Evolutionary conservation across 345 rosid genomes (phyloP), one percentile per base, ranked within the genome.

Genomic region (Dimocarpus longan): DNA sequence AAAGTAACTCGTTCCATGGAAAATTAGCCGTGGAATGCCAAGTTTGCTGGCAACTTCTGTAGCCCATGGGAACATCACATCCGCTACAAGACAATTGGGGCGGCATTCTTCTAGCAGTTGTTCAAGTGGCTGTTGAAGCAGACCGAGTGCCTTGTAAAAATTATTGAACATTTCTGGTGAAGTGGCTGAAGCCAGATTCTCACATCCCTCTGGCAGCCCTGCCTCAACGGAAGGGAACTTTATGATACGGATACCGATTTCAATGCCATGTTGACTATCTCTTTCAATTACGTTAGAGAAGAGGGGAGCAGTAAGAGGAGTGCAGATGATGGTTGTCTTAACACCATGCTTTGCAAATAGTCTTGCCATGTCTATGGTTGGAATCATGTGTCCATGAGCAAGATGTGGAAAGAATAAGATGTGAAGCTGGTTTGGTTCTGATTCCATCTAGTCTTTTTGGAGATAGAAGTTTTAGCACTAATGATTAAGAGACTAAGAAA

Each of bases 151-250:
- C 39, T 48, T 68, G 5, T 3, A 19, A 46, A 81, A 77, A 3
- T 73, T 73, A 40, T 5, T 59, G 9, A 21, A 10, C 37, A 59
- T 37, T 57, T 57, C 66, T 21, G 32, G 50, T 11, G 76, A 67
- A 2, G 82, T 10, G 52, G 57, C 37, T 12, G 21, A 65, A 28
- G 59, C 74, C 50, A 78, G 46, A 56, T 56, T 80, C 50, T 82
- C 80, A 2, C 78, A 80, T 21, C 84, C 83, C 19, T 63, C 70
- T 10, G 82, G 71, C 43, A 82, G 50, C 10, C 83, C 83, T 5
- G 73, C 77, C 10, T 82, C 85, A 6, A 8, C 4, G 0, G 79
- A 57, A 4, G 82, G 85, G 70, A 85, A 85, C 21, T 70, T 7
- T 0, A 78, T 39, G 1, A 63, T 63, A 4, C 16, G 63, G 28